A percentile compares a stretch with the other conserved stretches of the same genome.
These are phyloP conservation scores for Thraustotheca clavata DNA, from an alignment of 352 stramenopile species.

Conservation along the genomic window DNA sequence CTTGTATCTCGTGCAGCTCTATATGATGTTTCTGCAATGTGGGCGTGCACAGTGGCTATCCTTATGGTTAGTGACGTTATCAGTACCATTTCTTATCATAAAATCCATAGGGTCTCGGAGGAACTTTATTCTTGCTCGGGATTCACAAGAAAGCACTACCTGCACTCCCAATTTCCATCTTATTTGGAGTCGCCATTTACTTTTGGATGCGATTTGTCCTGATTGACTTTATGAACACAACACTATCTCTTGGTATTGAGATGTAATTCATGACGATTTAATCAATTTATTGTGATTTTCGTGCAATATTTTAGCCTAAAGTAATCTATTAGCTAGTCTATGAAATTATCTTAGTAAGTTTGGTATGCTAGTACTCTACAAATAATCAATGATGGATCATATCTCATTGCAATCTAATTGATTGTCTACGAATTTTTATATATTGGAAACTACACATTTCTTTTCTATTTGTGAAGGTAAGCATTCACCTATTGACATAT, in stretches of 20 bases:
- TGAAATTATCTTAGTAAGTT: too few relatives aligned
- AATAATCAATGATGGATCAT: too few relatives aligned
- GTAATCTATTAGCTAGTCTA: too few relatives aligned
- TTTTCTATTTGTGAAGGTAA: too few relatives aligned
- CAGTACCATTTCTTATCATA: background rate
- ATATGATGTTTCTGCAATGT: conserved; percentile 94
- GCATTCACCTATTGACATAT: too few relatives aligned
- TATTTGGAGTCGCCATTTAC: conserved; percentile 66
- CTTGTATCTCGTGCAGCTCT: conserved; percentile 94
- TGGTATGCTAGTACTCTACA: too few relatives aligned
- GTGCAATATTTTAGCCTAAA: too few relatives aligned
- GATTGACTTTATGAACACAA: conserved; percentile 47
- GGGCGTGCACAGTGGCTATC: conserved; percentile 88
- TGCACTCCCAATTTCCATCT: conserved; percentile 93
- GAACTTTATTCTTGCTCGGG: conserved; percentile 93
- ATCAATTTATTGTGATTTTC: too few relatives aligned
- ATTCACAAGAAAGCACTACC: conserved; percentile 94
- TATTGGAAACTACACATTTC: too few relatives aligned
- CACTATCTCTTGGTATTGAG: conserved; percentile 31
- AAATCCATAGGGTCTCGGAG: conserved; percentile 80
- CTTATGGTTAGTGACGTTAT: conserved; percentile 67
- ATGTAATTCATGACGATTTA: background rate
- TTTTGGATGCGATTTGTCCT: conserved; percentile 74
- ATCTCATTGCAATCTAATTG: too few relatives aligned
- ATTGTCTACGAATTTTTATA: too few relatives aligned